Evolutionary conservation across 768 basidiomycete genomes (phyloP).

Genomic region (Cyclocybe cylindracea): DNA sequence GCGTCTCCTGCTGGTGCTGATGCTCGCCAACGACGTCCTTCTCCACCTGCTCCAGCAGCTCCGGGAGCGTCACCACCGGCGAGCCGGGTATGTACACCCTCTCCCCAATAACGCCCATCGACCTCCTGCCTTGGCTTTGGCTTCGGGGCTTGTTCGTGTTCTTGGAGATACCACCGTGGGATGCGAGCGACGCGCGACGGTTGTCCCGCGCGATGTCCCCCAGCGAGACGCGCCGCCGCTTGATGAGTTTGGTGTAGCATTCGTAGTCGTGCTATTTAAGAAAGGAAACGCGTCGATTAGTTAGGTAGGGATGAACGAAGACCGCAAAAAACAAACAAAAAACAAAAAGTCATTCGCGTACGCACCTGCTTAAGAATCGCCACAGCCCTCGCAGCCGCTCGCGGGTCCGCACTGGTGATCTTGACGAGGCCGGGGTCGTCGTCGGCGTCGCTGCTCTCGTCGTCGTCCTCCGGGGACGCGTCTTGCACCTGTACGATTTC

Average conservation of each 20-base stretch:
- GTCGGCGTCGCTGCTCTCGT: conserved; percentile 32
- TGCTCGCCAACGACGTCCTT: too few relatives aligned
- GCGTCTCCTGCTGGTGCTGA: background rate
- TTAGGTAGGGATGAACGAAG: too few relatives aligned
- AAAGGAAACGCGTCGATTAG: background rate
- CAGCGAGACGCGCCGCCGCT: conserved; percentile 31
- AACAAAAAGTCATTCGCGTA: too few relatives aligned
- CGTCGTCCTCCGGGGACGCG: conserved; percentile 27
- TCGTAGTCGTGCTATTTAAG: conserved; percentile 77
- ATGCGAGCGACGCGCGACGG: conserved; percentile 34
- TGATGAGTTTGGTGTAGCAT: conserved; percentile 59
- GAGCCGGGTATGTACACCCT: conserved; percentile 56
- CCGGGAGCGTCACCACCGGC: conserved; percentile 52
- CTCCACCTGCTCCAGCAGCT: conserved; percentile 63
- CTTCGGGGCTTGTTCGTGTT: too few relatives aligned
- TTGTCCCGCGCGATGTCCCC: conserved; percentile 32
- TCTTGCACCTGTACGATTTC: conserved; percentile 1
- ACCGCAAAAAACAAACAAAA: too few relatives aligned
- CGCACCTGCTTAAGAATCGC: conserved; percentile 87
- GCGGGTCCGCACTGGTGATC: conserved; percentile 82
- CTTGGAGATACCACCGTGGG: too few relatives aligned
- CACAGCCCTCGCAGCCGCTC: conserved; percentile 88
- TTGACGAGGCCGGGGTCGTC: conserved; percentile 67
- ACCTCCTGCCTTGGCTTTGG: too few relatives aligned
- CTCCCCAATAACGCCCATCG: conserved; percentile 48